Percentiles rank a stretch among this genome's conserved stretches.
Conservation (phyloP, 352 stramenopile genomes). For the Globisporangium parvum region DNA sequence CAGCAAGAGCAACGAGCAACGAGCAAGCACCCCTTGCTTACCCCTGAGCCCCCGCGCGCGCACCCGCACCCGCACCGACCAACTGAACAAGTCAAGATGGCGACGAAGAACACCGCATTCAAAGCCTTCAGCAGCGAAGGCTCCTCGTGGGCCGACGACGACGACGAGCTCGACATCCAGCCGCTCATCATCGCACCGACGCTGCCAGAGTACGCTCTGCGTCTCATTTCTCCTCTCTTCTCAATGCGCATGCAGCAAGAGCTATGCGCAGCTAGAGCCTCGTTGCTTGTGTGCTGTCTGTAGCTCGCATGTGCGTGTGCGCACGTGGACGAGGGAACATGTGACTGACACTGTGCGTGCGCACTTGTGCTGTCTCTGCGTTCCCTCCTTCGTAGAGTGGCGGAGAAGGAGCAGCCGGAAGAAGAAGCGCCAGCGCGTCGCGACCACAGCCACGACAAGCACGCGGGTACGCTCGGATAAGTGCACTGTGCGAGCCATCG, state of each 20-base stretch:
- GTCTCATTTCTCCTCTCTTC: background rate
- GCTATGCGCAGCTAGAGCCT: background rate
- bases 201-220: slow-evolving; percentile 35
- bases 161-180: slow-evolving; percentile 54
- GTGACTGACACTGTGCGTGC: background rate
- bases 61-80: background rate
- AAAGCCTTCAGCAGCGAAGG: slow-evolving; percentile 30
- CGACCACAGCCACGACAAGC: slow-evolving; percentile 16
- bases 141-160: slow-evolving; percentile 76
- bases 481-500: background rate
- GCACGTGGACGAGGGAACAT: background rate
- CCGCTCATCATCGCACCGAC: slow-evolving; percentile 35
- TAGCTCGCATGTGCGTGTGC: background rate
- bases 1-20: no score
- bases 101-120: slow-evolving; percentile 61
- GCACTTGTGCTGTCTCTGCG: background rate
- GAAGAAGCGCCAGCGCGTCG: slow-evolving; percentile 19
- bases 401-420: slow-evolving; percentile 20
- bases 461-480: background rate
- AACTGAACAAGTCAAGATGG: slow-evolving; percentile 5
- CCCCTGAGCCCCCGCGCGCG: background rate
- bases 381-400: slow-evolving; percentile 14
- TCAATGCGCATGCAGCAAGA: background rate
- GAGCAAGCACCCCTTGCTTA: no score
- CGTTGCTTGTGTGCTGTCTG: background rate